Percentiles rank a stretch among this genome's conserved stretches.
Evolutionary conservation across 1,284 basidiomycete species (phyloP).

Genomic region (Rhodotorula sp.): DNA sequence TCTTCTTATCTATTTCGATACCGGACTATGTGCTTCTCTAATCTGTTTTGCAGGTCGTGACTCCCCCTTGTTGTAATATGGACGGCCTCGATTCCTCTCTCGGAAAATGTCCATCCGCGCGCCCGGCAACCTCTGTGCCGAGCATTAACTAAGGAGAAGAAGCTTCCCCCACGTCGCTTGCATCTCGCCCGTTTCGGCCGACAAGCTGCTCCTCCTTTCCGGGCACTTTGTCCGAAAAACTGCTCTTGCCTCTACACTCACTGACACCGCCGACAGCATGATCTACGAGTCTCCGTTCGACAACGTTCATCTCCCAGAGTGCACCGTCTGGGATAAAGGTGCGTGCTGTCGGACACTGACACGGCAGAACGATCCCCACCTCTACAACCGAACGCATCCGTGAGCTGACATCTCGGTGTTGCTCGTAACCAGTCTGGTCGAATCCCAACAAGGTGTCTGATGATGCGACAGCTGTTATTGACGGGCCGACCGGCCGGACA

Average conservation of each 20-base stretch:
- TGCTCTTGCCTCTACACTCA: background rate
- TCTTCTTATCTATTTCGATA: slow-evolving; percentile 2
- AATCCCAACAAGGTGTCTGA: slow-evolving; percentile 36
- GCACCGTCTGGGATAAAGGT: slow-evolving; percentile 36
- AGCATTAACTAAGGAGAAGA: background rate
- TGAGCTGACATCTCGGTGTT: background rate
- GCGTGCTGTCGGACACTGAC: background rate
- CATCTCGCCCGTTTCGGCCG: no score
- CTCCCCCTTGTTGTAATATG: background rate
- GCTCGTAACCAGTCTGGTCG: slow-evolving; percentile 23
- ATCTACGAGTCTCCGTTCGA: slow-evolving; percentile 27
- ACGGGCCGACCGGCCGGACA: slow-evolving; percentile 37
- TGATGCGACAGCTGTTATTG: slow-evolving; percentile 34
- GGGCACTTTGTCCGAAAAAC: background rate
- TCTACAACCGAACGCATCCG: background rate
- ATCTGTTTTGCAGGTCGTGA: no score
- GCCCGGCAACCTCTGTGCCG: background rate
- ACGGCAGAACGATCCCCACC: background rate
- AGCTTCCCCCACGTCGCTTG: no score
- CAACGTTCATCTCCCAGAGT: slow-evolving; percentile 24
- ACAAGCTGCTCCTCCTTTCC: background rate
- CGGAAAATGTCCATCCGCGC: no score
- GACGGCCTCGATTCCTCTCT: background rate
- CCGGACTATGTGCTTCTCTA: no score
- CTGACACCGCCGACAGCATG: background rate